A percentile compares a stretch with the other conserved stretches of the same genome.
Evolutionary conservation across 148 eudicot species (phyloP).

Genomic region (Silene latifolia): DNA sequence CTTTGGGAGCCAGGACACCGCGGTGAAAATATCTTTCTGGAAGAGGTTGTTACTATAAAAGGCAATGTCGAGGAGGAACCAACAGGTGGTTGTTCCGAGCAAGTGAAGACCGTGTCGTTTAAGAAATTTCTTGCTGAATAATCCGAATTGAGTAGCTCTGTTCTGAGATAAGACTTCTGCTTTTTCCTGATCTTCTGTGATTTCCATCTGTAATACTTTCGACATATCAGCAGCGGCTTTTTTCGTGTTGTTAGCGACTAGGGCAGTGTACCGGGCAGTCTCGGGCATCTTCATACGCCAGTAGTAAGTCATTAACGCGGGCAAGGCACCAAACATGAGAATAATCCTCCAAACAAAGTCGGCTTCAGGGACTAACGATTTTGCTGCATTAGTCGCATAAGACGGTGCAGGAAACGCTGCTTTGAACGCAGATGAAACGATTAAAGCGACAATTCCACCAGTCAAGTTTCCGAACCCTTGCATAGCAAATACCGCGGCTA

Average conservation of each 20-base stretch:
- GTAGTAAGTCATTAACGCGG: slow-evolving; percentile 6
- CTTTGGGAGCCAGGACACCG: slow-evolving; percentile 14
- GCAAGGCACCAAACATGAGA: slow-evolving; percentile 14
- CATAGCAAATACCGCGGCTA: slow-evolving; percentile 21
- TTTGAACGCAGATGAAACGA: slow-evolving; percentile 9
- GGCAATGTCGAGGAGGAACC: slow-evolving; percentile 17
- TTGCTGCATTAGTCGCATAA: not conserved
- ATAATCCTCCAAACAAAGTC: slow-evolving; percentile 14
- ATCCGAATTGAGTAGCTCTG: slow-evolving; percentile 4
- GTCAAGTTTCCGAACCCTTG: slow-evolving; percentile 15
- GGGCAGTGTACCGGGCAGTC: slow-evolving; percentile 17
- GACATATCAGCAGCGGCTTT: slow-evolving; percentile 18
- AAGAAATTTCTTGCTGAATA: slow-evolving; percentile 4
- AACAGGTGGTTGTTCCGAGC: not conserved
- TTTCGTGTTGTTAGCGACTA: slow-evolving; percentile 8
- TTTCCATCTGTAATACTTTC: slow-evolving; percentile 14
- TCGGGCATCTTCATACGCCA: slow-evolving; percentile 24
- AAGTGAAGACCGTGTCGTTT: slow-evolving; percentile 3
- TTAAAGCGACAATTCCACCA: slow-evolving; percentile 8
- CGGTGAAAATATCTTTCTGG: slow-evolving; percentile 21
- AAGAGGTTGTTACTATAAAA: slow-evolving; percentile 17
- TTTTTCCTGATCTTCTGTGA: slow-evolving; percentile 6
- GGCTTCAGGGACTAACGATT: slow-evolving; percentile 2
- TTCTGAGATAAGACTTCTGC: not conserved
- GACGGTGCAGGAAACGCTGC: slow-evolving; percentile 2